Evolutionary conservation across 495 filamentous ascomycete genomes (phyloP).

Genomic region (Tuber brumale): DNA sequence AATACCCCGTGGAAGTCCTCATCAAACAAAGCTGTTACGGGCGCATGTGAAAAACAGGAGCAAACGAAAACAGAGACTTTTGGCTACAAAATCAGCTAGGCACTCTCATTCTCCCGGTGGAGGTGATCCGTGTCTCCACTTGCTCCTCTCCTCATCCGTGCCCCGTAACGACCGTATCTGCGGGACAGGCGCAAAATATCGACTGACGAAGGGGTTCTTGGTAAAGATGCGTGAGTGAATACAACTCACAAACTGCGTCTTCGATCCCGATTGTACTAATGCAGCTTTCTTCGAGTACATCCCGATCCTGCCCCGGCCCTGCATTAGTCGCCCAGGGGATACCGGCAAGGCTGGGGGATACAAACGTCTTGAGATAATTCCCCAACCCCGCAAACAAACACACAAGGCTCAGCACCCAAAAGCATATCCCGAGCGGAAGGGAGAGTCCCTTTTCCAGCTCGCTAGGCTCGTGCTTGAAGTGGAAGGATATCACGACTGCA

Average conservation of each 20-base stretch:
- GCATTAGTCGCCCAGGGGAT: neutral
- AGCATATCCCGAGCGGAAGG: constrained; percentile 75
- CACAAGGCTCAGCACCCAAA: constrained; percentile 72
- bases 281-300: constrained; percentile 71
- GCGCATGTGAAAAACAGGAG: neutral
- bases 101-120: neutral
- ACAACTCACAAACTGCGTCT: constrained; percentile 69
- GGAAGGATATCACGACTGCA: constrained; percentile 88
- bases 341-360: neutral
- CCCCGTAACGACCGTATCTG: neutral
- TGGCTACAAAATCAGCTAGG: neutral
- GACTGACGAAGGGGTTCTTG: neutral
- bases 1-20: neutral
- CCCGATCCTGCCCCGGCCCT: constrained; percentile 57
- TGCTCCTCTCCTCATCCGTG: neutral
- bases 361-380: constrained; percentile 63
- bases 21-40: neutral
- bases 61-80: neutral
- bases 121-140: neutral
- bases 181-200: neutral
- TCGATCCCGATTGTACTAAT: constrained; percentile 88
- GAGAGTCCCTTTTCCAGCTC: constrained; percentile 66
- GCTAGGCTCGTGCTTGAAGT: constrained; percentile 68
- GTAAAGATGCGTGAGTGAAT: neutral
- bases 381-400: constrained; percentile 70